Evolutionary conservation across 257 asterid species (phyloP).

Genomic region (Jaltomata sinuosa): DNA sequence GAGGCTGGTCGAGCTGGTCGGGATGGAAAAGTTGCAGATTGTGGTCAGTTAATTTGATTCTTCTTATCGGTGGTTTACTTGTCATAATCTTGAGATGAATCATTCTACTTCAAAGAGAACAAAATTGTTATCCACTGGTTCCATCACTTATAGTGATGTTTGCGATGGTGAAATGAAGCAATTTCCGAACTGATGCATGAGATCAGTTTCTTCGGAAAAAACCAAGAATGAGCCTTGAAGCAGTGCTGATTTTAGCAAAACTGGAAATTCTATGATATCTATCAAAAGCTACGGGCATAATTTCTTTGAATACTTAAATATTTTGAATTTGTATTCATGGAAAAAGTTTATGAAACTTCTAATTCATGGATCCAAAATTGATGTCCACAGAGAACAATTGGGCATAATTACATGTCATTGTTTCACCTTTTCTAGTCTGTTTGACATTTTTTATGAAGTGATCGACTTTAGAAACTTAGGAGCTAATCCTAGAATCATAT

Average conservation of each 20-base stretch:
- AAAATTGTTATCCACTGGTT: not conserved
- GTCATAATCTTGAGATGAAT: slow-evolving; percentile 4
- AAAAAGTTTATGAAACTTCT: not conserved
- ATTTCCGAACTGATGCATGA: not conserved
- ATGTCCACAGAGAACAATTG: not conserved
- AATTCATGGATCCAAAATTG: not conserved
- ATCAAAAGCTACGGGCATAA: not conserved
- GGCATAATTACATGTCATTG: not conserved
- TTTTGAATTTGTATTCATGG: not conserved
- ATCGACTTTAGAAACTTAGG: not conserved
- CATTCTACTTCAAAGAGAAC: not conserved
- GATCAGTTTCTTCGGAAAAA: not conserved
- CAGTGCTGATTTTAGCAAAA: not conserved
- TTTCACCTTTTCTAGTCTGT: not conserved
- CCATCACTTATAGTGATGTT: not conserved
- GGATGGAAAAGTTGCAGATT: slow-evolving; percentile 69
- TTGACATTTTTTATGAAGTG: not conserved
- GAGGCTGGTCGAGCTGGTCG: slow-evolving; percentile 95
- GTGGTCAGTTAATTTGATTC: slow-evolving; percentile 33
- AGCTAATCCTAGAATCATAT: not conserved
- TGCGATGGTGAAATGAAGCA: not conserved
- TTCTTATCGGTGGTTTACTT: not conserved
- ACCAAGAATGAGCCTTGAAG: not conserved
- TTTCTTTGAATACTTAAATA: not conserved
- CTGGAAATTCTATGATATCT: not conserved